Evolutionary conservation across 768 basidiomycete species (phyloP).

Genomic region (Cubamyces sp.): DNA sequence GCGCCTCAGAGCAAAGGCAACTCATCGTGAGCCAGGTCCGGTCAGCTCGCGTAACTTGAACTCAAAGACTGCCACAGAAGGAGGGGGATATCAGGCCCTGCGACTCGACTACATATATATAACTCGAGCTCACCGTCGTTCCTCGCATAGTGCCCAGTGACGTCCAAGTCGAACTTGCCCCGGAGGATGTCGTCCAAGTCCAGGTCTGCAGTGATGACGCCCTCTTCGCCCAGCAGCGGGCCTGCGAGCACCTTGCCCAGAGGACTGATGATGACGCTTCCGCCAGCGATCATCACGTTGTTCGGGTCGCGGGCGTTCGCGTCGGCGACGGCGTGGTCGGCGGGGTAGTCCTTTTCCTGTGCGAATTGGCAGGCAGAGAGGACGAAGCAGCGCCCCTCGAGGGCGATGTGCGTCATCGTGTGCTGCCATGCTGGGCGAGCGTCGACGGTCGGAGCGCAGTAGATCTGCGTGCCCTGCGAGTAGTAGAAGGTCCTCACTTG

Average conservation of each 20-base stretch:
- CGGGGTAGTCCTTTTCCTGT: constrained; percentile 56
- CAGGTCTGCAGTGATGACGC: constrained; percentile 57
- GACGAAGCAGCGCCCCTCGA: constrained; percentile 73
- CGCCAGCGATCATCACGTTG: constrained; percentile 63
- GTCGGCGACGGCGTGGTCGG: constrained; percentile 48
- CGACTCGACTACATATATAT: not conserved
- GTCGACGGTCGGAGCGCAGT: constrained; percentile 71
- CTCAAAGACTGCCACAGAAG: constrained; percentile 24
- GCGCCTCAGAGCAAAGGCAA: not conserved
- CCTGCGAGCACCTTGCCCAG: constrained; percentile 62
- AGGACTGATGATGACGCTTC: constrained; percentile 62
- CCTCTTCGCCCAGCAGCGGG: constrained; percentile 56
- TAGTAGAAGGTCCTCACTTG: constrained; percentile 64
- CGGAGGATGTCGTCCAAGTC: constrained; percentile 60
- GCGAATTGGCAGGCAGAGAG: constrained; percentile 65
- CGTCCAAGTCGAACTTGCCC: constrained; percentile 66
- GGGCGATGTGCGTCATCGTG: constrained; percentile 65
- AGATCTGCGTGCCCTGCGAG: constrained; percentile 58
- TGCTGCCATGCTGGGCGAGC: constrained; percentile 56
- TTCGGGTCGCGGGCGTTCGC: constrained; percentile 42
- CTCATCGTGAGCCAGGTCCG: not conserved
- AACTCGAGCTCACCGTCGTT: constrained; percentile 50
- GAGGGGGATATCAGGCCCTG: not conserved
- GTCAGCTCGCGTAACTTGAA: constrained; percentile 19
- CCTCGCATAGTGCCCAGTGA: constrained; percentile 63